Conservation (phyloP, 1,284 basidiomycete genomes). For the Neonothopanus nambi region DNA sequence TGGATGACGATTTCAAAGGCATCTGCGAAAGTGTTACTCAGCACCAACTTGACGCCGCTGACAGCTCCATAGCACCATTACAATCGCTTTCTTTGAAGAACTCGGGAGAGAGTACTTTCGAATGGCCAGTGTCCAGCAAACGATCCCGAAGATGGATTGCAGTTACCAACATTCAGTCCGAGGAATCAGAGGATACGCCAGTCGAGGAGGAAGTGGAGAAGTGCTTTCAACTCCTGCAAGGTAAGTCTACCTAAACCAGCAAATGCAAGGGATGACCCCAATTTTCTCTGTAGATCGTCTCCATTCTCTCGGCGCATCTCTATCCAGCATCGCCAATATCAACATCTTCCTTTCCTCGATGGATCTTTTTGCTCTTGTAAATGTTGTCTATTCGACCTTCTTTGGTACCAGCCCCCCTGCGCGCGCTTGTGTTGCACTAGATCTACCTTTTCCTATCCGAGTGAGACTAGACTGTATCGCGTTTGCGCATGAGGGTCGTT, state of each 20-base stretch:
- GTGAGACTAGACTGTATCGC: conserved; percentile 81
- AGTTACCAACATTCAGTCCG: conserved; percentile 52
- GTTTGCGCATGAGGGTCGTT: conserved; percentile 31
- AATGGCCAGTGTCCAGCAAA: conserved; percentile 6
- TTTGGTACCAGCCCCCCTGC: conserved; percentile 94
- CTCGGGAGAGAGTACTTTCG: too few relatives aligned
- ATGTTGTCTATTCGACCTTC: conserved; percentile 75
- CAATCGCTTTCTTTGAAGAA: not conserved
- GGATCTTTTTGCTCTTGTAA: conserved; percentile 72
- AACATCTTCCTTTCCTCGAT: conserved; percentile 87
- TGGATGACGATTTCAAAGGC: conserved; percentile 44
- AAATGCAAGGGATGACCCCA: conserved; percentile 17
- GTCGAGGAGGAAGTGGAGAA: conserved; percentile 63
- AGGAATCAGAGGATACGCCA: conserved; percentile 27
- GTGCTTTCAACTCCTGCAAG: conserved; percentile 60
- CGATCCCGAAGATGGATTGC: conserved; percentile 52
- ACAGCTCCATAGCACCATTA: not conserved
- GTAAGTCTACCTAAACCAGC: conserved; percentile 38
- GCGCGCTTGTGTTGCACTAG: conserved; percentile 86
- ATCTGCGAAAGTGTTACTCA: conserved; percentile 24
- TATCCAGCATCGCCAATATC: conserved; percentile 75
- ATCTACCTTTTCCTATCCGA: conserved; percentile 57
- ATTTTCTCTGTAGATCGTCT: conserved; percentile 47
- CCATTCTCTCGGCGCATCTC: conserved; percentile 41
- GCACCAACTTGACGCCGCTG: not conserved